Evolutionary conservation across 139 green algal species (phyloP).

Genomic region (Dunaliella primolecta): DNA sequence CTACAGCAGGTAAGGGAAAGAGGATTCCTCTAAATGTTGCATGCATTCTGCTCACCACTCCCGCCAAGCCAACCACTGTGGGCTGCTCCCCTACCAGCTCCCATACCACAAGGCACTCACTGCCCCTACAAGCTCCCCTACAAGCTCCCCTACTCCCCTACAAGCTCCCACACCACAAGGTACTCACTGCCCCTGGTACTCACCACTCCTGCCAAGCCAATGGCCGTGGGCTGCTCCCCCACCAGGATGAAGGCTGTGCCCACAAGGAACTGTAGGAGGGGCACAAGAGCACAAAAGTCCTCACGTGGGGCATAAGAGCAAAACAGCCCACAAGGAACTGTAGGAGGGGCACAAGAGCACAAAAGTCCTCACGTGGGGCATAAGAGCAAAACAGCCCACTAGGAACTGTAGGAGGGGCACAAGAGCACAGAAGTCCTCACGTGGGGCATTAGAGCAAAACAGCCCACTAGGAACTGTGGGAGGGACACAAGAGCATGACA

Average conservation of each 20-base stretch:
- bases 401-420: constrained; percentile 27
- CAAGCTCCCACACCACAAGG: too few species aligned
- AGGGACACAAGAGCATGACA: constrained; percentile 9
- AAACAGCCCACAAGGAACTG: constrained; percentile 31
- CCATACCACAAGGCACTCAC: too few species aligned
- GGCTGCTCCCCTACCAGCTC: constrained; percentile 48
- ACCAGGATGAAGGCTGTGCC: constrained; percentile 43
- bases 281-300: background rate
- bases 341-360: constrained; percentile 10
- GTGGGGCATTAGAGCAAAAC: background rate
- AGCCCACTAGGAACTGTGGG: constrained; percentile 24
- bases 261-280: constrained; percentile 32
- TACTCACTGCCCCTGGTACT: too few species aligned
- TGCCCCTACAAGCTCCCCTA: too few species aligned
- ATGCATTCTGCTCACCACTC: too few species aligned
- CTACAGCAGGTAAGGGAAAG: too few species aligned
- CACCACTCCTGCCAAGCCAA: constrained; percentile 35
- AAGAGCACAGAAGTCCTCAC: background rate
- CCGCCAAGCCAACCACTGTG: constrained; percentile 20
- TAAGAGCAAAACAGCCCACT: constrained; percentile 6
- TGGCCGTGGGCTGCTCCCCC: constrained; percentile 30
- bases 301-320: background rate
- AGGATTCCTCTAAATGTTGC: too few species aligned
- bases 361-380: background rate
- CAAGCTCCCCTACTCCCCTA: too few species aligned